A percentile compares a stretch with the other conserved stretches of the same genome.
Evolutionary conservation across 1,284 basidiomycete species (phyloP).

Genomic region (Puccinia polysora): DNA sequence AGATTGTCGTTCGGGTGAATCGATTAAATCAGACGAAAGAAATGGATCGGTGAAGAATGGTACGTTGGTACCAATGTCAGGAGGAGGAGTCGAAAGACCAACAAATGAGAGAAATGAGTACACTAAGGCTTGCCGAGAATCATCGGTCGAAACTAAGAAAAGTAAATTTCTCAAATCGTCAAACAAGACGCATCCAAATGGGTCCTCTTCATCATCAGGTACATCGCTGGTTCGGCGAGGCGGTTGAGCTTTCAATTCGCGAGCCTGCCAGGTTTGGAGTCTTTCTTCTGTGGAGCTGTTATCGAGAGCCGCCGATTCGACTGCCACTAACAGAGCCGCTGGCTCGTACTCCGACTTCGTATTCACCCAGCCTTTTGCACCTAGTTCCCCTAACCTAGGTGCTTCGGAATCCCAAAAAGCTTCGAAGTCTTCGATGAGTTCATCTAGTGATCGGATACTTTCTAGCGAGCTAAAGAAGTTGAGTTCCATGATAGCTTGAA

Average conservation of each 20-base stretch:
- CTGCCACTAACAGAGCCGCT: not conserved
- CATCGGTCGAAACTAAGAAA: conserved; percentile 59
- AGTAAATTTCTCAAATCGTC: conserved; percentile 70
- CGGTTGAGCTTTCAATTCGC: conserved; percentile 57
- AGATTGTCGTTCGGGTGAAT: conserved; percentile 45
- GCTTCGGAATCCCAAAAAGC: conserved; percentile 57
- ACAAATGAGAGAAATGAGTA: conserved; percentile 71
- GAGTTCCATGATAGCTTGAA: conserved; percentile 58
- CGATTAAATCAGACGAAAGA: conserved; percentile 49
- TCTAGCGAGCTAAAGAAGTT: not conserved
- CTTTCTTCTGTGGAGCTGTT: conserved; percentile 67
- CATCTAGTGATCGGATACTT: conserved; percentile 34
- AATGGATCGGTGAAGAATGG: conserved; percentile 54
- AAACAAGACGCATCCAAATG: conserved; percentile 73
- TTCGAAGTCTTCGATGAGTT: conserved; percentile 54
- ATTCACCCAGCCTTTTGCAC: conserved; percentile 55
- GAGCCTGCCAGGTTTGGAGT: conserved; percentile 61
- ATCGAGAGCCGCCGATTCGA: conserved; percentile 45
- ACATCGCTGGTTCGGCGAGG: conserved; percentile 62
- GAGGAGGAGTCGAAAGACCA: conserved; percentile 61
- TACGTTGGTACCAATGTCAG: conserved; percentile 54
- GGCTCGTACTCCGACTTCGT: conserved; percentile 44
- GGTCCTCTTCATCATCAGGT: conserved; percentile 62
- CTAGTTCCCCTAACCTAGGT: conserved; percentile 56
- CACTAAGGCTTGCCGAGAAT: conserved; percentile 64